Conservation (phyloP, 2,329 filamentous ascomycete genomes). For the Monilinia fructicola region DNA sequence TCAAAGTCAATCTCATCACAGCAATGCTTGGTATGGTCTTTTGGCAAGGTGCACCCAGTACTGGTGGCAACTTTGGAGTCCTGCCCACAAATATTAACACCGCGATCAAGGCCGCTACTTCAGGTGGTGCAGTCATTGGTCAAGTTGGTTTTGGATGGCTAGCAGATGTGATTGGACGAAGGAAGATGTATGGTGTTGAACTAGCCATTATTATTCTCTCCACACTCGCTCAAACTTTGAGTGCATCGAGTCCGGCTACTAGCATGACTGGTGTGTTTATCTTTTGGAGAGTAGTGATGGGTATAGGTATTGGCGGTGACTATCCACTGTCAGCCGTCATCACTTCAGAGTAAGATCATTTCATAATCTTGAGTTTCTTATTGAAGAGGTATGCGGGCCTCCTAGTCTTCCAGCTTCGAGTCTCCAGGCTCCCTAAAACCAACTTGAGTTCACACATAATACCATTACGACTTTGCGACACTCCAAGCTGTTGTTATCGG, state of each 20-base stretch:
- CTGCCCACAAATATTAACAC: constrained; percentile 67
- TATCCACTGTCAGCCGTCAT: constrained; percentile 74
- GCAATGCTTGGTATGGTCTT: constrained; percentile 74
- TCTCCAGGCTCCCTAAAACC: too few species aligned
- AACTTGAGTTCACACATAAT: neutral
- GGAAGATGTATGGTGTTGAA: constrained; percentile 81
- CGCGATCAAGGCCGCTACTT: constrained; percentile 78
- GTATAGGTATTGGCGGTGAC: constrained; percentile 76
- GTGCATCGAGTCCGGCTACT: constrained; percentile 60
- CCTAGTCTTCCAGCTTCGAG: too few species aligned
- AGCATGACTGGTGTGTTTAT: constrained; percentile 61
- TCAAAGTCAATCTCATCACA: constrained; percentile 62
- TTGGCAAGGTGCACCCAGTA: constrained; percentile 55
- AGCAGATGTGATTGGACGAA: constrained; percentile 72
- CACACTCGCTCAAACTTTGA: constrained; percentile 65
- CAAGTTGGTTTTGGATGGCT: constrained; percentile 76
- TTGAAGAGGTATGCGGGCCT: neutral
- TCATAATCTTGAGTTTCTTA: neutral
- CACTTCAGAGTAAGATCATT: constrained; percentile 63
- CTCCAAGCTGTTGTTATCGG: neutral
- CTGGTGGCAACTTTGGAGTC: constrained; percentile 51
- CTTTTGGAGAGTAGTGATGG: constrained; percentile 78
- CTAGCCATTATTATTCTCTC: constrained; percentile 69
- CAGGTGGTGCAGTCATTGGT: constrained; percentile 74
- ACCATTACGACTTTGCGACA: neutral